Base-by-base conservation (phyloP, 768 basidiomycete species). In the Serpula lacrymans region DNA sequence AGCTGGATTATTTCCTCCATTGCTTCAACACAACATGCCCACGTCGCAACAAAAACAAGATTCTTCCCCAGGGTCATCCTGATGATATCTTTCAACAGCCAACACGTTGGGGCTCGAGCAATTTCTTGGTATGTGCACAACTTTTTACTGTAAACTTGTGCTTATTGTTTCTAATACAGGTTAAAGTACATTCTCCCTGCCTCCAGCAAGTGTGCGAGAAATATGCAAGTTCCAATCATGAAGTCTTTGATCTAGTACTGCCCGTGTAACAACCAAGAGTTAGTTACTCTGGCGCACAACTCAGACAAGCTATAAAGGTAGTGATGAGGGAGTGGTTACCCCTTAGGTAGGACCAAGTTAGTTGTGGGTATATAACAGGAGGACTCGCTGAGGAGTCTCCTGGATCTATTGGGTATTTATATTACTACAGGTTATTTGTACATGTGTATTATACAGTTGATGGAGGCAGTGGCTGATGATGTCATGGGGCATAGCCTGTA, bases 91-190 rank as follows among this genome's bases (percentile, higher is more conserved):
- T 46, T 14, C 37, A 47, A 1, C 41, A 57, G 6, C 64, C 69
- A 1, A 40, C 64, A 2, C 27, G 48, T 2, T 68, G 49, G 46
- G 50, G 50, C 1, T 41, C 44, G 2, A 21, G 43, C 4, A 55
- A 73, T 35, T 74, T 68, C 48, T 61, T 59, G 55, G 70, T 68
- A 37, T 12, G n/a, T n/a, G n/a, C n/a, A 36, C 28, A n/a, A 28
- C 29, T 16, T 18, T 8, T 43, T 23, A 2, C 17, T 38, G 22
- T 8, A n/a, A 2, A n/a, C 14, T 26, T n/a, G 17, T 12, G 9
- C 26, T 11, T 31, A 20, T 11, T n/a, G 35, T 5, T 13, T 29
- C 13, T 30, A n/a, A n/a, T 4, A 20, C 37, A 61, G 59, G 41
- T 64, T n/a, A 22, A 34, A 11, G 50, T 59, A 11, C 23, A 38